Evolutionary conservation across 305 asterid genomes (phyloP), one percentile per base, ranked within the genome.

Genomic region (Rubia peregrina): DNA sequence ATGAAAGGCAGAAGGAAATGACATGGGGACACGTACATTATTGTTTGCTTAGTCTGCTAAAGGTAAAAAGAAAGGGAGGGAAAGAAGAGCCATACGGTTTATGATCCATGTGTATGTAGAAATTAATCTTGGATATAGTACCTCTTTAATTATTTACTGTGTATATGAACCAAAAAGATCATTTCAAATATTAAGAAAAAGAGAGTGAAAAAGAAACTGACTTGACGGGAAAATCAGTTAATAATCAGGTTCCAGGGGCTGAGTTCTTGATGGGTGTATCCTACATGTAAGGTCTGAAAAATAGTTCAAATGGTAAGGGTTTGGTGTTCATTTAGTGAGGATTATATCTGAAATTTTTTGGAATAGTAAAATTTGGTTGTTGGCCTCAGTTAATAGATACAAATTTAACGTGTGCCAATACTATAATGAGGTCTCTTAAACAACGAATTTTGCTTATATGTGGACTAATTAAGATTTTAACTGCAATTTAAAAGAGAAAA

Each of bases 61-160:
- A 16, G 14, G 72, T 57, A 26, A n/a, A 53, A 36, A 33, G 6
- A 17, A 51, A 17, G 21, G 21, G 19, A 42, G 44, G 13, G 41
- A 16, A 8, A 43, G 5, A 56, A 55, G 7, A 65, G 0, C 51
- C 22, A n/a, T 21, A 30, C 6, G 56, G 33, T 70, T 40, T 70
- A 57, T 57, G 57, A 59, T 70, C 66, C 73, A 70, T 70, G 57
- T 40, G 38, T 57, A 26, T 30, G 63, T 70, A 70, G 73, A 22
- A 70, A 17, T 70, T 40, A 7, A 51, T 12, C 57, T 51, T 57
- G 73, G 67, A 70, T 70, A n/a, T n/a, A n/a, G 64, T 70, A 57
- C 42, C 13, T 2, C 13, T 62, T 62, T n/a, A 62, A 62, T 38
- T 62, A 9, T 33, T 57, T 7, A 7, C 17, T 57, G 73, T 69